phyloP scores from a whole-genome alignment of 352 stramenopile species.

The Pythium myriotylum region DNA sequence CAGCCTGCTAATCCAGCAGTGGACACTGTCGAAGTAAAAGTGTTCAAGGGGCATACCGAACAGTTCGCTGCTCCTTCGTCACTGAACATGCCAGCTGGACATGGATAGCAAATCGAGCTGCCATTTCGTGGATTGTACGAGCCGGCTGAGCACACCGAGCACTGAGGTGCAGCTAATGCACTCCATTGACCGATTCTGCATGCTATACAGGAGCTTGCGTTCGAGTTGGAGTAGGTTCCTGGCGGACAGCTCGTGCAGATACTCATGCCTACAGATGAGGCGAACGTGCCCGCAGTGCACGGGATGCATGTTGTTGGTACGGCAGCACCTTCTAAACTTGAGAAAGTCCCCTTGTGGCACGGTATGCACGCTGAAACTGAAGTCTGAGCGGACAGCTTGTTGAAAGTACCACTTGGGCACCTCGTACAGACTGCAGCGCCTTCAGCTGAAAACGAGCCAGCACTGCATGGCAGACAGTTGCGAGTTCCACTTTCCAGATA shows the following conservation, averaged over 20 bases:
- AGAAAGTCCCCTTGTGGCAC: conserved; percentile 58
- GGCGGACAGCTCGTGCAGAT: conserved; percentile 26
- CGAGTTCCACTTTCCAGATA: conserved; percentile 60
- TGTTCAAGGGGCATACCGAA: conserved; percentile 52
- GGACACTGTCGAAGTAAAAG: conserved; percentile 35
- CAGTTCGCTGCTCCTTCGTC: conserved; percentile 37
- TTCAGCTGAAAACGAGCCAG: conserved; percentile 46
- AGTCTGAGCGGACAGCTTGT: conserved; percentile 42
- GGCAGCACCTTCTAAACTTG: conserved; percentile 35
- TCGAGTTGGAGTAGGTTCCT: conserved; percentile 46
- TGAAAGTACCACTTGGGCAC: conserved; percentile 57
- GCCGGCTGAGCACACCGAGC: conserved; percentile 44
- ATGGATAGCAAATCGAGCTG: conserved; percentile 47
- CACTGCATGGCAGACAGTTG: conserved; percentile 46
- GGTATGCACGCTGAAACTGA: conserved; percentile 37
- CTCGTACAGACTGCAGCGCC: conserved; percentile 47
- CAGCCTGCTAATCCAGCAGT: conserved; percentile 31
- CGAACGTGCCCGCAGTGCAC: conserved; percentile 38
- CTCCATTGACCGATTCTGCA: conserved; percentile 58
- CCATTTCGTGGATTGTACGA: conserved; percentile 48
- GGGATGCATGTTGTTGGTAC: conserved; percentile 32
- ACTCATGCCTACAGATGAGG: conserved; percentile 21
- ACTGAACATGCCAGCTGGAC: conserved; percentile 65
- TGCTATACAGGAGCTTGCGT: conserved; percentile 40
- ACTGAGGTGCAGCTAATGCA: conserved; percentile 30